Evolutionary conservation across 345 rosid species (phyloP).

Genomic region (Crucihimalaya himalaica): DNA sequence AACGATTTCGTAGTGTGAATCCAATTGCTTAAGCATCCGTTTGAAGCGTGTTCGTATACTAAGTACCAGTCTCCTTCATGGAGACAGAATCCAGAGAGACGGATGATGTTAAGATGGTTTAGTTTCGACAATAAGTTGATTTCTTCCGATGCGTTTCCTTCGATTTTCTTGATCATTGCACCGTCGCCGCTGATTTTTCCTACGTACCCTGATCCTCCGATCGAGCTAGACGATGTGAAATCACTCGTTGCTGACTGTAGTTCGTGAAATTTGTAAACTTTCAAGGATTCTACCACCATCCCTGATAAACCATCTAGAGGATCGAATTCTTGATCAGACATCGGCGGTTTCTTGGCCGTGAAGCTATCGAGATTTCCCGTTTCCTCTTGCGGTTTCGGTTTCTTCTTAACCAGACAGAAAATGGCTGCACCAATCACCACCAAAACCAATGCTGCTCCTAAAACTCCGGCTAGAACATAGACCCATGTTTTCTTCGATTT

Average conservation of each 20-base stretch:
- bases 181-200: slow-evolving; percentile 68
- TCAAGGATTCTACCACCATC: slow-evolving; percentile 58
- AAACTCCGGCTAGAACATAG: slow-evolving; percentile 50
- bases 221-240: slow-evolving; percentile 55
- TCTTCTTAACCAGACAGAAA: slow-evolving; percentile 37
- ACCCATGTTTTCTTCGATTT: slow-evolving; percentile 59
- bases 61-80: slow-evolving; percentile 69
- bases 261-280: slow-evolving; percentile 63
- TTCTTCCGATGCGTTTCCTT: slow-evolving; percentile 74
- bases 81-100: slow-evolving; percentile 74
- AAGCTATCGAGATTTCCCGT: slow-evolving; percentile 38
- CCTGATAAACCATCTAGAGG: slow-evolving; percentile 48
- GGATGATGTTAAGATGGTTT: slow-evolving; percentile 68
- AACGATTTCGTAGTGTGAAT: slow-evolving; percentile 43
- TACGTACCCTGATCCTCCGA: slow-evolving; percentile 60
- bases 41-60: slow-evolving; percentile 69
- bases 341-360: slow-evolving; percentile 43
- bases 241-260: slow-evolving; percentile 62
- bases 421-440: slow-evolving; percentile 33
- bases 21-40: slow-evolving; percentile 76
- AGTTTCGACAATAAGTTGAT: slow-evolving; percentile 58
- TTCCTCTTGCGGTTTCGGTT: slow-evolving; percentile 29
- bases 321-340: slow-evolving; percentile 31
- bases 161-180: slow-evolving; percentile 71
- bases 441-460: slow-evolving; percentile 50